These are phyloP conservation scores for Globisporangium irregulare DNA, from an alignment of 352 stramenopile species.

Conservation along the genomic window DNA sequence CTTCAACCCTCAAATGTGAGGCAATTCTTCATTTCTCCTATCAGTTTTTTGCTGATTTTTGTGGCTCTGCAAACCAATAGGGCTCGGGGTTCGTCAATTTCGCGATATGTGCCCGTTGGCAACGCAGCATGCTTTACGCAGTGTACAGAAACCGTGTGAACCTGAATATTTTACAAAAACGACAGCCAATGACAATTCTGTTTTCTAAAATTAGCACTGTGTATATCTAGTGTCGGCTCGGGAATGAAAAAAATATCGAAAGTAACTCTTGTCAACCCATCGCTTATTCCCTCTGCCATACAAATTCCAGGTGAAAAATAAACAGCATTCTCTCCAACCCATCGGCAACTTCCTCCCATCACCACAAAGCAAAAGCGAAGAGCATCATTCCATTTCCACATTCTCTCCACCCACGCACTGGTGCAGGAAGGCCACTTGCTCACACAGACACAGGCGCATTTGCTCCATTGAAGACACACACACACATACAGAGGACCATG, in stretches of 20 bases:
- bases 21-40: not conserved
- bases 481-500: not conserved
- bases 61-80: not conserved
- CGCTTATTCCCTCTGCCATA: not conserved
- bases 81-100: not conserved
- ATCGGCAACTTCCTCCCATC: not conserved
- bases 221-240: not conserved
- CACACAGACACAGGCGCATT: not conserved
- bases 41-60: not conserved
- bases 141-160: not conserved
- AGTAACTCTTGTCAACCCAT: not conserved
- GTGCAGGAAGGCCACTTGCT: not conserved
- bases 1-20: not conserved
- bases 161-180: not conserved
- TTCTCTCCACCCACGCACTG: not conserved
- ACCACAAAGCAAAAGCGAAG: not conserved
- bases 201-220: not conserved
- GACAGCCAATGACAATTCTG: not conserved
- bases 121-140: not conserved
- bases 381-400: not conserved
- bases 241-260: not conserved
- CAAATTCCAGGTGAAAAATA: constrained; percentile 5
- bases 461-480: not conserved
- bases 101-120: not conserved
- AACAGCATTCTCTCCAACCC: not conserved